Percentiles rank a stretch among this genome's conserved stretches.
Evolutionary conservation across 441 rosid genomes (phyloP).

Genomic region (Kokia cookei): DNA sequence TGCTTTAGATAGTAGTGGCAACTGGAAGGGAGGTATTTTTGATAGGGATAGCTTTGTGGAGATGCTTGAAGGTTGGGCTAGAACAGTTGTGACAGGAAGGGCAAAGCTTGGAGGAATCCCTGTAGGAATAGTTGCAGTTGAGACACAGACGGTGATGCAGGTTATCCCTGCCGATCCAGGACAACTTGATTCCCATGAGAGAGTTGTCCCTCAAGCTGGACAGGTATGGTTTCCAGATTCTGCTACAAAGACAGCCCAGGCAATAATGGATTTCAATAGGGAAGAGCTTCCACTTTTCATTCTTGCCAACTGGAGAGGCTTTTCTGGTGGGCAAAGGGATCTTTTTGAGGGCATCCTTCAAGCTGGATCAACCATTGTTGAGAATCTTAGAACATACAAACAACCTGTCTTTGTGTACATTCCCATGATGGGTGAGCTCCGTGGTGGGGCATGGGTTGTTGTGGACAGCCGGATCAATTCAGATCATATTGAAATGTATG

Average conservation of each 20-base stretch:
- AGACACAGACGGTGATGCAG: conserved; percentile 99
- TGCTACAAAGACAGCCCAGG: conserved; percentile 96
- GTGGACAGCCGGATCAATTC: conserved; percentile 93
- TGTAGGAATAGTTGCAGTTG: conserved; percentile 97
- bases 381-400: conserved; percentile 92
- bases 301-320: conserved; percentile 99
- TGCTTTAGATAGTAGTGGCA: conserved; percentile 52
- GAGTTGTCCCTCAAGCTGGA: conserved; percentile 99
- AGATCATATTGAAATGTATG: conserved; percentile 97
- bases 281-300: conserved; percentile 98
- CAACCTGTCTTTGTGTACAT: conserved; percentile 98
- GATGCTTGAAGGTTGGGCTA: conserved; percentile 98
- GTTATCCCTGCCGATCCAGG: conserved; percentile 99
- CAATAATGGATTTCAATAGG: conserved; percentile 88
- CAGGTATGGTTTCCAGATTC: conserved; percentile 99
- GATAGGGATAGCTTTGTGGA: conserved; percentile 94
- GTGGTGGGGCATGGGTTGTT: conserved; percentile 99
- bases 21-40: conserved; percentile 96
- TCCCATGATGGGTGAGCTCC: conserved; percentile 99
- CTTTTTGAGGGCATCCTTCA: conserved; percentile 99
- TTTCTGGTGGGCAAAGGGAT: conserved; percentile 99
- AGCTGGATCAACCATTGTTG: conserved; percentile 98
- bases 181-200: conserved; percentile 98
- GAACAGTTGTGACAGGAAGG: conserved; percentile 99
- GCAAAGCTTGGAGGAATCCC: conserved; percentile 99